Evolutionary conservation across 805 yeast genomes (phyloP), one percentile per base, ranked within the genome.

Genomic region (Maudiozyma serrabonitensis): DNA sequence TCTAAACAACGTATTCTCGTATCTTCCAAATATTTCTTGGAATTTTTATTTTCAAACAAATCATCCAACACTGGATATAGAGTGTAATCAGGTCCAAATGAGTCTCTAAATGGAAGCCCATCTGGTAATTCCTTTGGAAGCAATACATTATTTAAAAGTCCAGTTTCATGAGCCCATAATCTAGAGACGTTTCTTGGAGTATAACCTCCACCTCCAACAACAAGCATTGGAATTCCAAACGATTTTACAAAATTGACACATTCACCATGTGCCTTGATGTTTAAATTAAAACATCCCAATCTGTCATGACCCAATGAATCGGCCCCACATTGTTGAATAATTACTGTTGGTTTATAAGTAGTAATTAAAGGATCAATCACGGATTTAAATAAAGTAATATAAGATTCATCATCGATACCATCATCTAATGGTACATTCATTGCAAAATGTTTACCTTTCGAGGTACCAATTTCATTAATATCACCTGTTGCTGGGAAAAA

Each of bases 261-360:
- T 68, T 91, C 95, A 40, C 97, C 98, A 66, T 95, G 99, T 0
- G 96, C 98, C 49, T 74, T 75, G 79, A 91, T 90, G 50, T 93
- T 87, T 54, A 93, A 76, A 64, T 95, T 93, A 72, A 95, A 95
- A 61, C 96, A 87, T 32, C 99, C 99, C 51, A 95, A 74, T 58
- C 95, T 78, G 72, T 93, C 99, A 41, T 97, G 96, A 40, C 95
- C 88, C 46, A 93, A 74, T 1, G 98, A 90, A 66, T 93, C 99
- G 28, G 97, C 99, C 45, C 99, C 99, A 72, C 97, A 89, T 69
- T 93, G 99, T 55, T 90, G 79, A n/a, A 93, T 96, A 53, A 93
- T 84, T 0, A 95, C 97, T 8, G 95, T 81, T 1, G 99, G 99
- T 68, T 87, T 95, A 69, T 85, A 93, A 51, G 82, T 80, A 42